Base-by-base conservation (phyloP, 345 rosid genomes). In the Citrus unshiu region DNA sequence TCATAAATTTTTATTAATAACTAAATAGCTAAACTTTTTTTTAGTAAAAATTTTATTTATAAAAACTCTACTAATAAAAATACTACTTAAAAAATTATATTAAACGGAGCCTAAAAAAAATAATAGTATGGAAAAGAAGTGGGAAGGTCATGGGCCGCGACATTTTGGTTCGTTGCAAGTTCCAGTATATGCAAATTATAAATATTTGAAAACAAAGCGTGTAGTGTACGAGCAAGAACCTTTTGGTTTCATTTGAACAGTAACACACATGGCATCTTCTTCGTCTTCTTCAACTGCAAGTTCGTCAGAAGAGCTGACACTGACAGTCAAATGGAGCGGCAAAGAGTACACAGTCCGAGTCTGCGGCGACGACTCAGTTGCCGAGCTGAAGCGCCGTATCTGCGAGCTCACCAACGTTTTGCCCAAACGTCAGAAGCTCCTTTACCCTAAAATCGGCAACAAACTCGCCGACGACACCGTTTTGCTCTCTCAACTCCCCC, bases 361-460 rank as follows among this genome's bases (percentile, higher is more conserved):
- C 80, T 94, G 97, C 81, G 93, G 89, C 21, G 97, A 93, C 76
- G 99, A 92, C 77, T 91, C 97, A 0, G 97, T 96, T 8, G 94
- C 93, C 21, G 99, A 94, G 84, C 72, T 96, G 87, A 96, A 96
- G 79, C 98, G 95, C 73, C 87, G 98, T 73, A 93, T 96, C 74
- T 96, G 97, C 86, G 83, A 93, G 75, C 84, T 90, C 83, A 91
- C 97, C 49, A 89, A 84, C 74, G 98, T 96, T 76, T 81, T 94
- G 61, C 99, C 98, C 58, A 93, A 93, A 80, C 87, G 98, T 49
- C 99, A 96, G 85, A 96, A 96, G 89, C 98, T 96, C 79, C 94
- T 96, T 51, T 96, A 93, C 81, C 98, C 99, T 8, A 94, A 96
- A 84, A 84, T 91, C 77, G 97, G 95, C 57, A 89, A 92, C 77